Conservation (phyloP, 345 rosid species). For the Gossypium turneri region DNA sequence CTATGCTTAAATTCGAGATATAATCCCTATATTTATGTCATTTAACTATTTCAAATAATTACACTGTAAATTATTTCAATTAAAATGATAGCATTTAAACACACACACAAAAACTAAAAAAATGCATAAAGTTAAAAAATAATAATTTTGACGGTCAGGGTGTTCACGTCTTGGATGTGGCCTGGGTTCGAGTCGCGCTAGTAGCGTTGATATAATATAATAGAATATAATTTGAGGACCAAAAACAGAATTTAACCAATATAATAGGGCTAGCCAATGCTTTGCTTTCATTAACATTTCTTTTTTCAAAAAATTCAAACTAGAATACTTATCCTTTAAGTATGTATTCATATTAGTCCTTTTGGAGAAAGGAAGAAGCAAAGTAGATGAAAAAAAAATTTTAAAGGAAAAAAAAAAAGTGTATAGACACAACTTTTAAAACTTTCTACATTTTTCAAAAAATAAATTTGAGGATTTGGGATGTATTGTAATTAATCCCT, state of each 20-base stretch:
- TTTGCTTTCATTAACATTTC: background rate
- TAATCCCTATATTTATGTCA: too few species aligned
- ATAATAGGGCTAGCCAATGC: background rate
- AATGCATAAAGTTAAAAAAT: too few species aligned
- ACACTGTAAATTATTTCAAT: too few species aligned
- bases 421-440: background rate
- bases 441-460: background rate
- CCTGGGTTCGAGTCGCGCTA: too few species aligned
- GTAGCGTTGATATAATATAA: too few species aligned
- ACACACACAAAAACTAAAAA: too few species aligned
- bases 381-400: background rate
- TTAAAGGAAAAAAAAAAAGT: background rate
- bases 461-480: background rate
- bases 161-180: too few species aligned
- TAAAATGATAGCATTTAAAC: too few species aligned
- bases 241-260: background rate
- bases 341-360: background rate
- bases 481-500: background rate
- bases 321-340: conserved; percentile 1
- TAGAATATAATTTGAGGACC: background rate
- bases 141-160: too few species aligned
- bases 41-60: too few species aligned
- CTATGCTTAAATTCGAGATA: too few species aligned
- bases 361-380: background rate
- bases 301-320: too few species aligned